Percentiles rank a stretch among this genome's conserved stretches.
These are phyloP conservation scores for Cladosporium sp. DNA, from an alignment of 2,329 filamentous ascomycete species.

Conservation along the genomic window DNA sequence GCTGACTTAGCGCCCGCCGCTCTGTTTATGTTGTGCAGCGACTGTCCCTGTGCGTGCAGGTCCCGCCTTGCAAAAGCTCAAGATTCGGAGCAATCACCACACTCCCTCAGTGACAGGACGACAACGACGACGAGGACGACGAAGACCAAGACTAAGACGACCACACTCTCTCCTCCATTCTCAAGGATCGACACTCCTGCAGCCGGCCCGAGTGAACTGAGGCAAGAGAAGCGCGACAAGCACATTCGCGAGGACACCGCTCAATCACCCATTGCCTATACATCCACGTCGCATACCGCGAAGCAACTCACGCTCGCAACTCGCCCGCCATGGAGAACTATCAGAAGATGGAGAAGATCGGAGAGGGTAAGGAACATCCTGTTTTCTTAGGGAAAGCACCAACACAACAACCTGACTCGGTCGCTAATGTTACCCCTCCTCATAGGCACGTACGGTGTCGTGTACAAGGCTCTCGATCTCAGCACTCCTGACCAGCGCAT, in stretches of 20 bases:
- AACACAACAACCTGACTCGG: background rate
- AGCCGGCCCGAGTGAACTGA: no score
- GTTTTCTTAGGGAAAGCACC: background rate
- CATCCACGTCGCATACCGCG: background rate
- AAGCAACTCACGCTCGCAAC: background rate
- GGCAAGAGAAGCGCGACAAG: no score
- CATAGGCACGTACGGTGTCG: constrained; percentile 85
- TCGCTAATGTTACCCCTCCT: constrained; percentile 2
- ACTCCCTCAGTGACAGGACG: background rate
- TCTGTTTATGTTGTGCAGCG: no score
- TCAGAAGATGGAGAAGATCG: constrained; percentile 93
- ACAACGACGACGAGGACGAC: background rate
- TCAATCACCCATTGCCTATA: background rate
- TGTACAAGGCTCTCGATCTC: constrained; percentile 90
- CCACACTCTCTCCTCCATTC: background rate
- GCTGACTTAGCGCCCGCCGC: no score
- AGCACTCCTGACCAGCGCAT: constrained; percentile 71
- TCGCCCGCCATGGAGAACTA: constrained; percentile 75
- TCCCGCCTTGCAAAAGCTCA: background rate
- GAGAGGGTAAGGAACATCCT: constrained; percentile 65
- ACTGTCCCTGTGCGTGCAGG: background rate
- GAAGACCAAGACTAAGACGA: background rate
- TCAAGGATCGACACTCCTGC: no score
- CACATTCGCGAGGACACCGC: background rate
- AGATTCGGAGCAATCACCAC: background rate